Evolutionary conservation across 371 early-diverging fungal species (phyloP), one percentile per base, ranked within the genome.

Genomic region (Syncephalastrum monosporum): DNA sequence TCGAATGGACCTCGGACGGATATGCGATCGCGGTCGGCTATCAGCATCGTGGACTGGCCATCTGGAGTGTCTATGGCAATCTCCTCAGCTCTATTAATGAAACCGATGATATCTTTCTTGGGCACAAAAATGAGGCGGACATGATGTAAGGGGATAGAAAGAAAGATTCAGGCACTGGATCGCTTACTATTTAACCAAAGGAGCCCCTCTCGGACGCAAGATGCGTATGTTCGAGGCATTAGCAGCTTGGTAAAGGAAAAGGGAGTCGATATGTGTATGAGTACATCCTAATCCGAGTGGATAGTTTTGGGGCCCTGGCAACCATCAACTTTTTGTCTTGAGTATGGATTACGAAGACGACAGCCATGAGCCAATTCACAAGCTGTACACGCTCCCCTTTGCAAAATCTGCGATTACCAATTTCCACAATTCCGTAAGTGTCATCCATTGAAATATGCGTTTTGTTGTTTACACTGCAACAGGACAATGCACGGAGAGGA

Each of bases 11-110:
- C 14, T 76, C 81, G 7, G 90, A 91, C 67, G 91, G 92, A 41
- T 83, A 82, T 58, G 88, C 88, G 0, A 61, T 93, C 14, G 88
- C 91, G 1, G 88, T 85, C 50, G 89, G 88, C 21, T 90, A 83
- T 74, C 69, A 63, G 29, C 54, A 65, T 46, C 82, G 81, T 29
- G 78, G 93, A 14, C 57, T 91, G 16, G 78, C 88, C 3, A 68
- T 91, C 4, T 92, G 91, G 91, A 91, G 90, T 73, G 87, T 87
- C 3, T 93, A 83, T 65, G 94, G 94, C 6, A 69, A 79, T 3
- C 65, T 87, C n/a, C 59, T 93, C 5, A 82, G 84, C 52, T 76
- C 84, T 29, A 79, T 88, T 0, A 68, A 48, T 24, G 77, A 69
- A 25, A 52, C 65, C 47, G 77, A 77, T 25, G 74, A 77, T 53